Evolutionary conservation across 306 rosid species (phyloP).

Genomic region (Mimosa bimucronata): DNA sequence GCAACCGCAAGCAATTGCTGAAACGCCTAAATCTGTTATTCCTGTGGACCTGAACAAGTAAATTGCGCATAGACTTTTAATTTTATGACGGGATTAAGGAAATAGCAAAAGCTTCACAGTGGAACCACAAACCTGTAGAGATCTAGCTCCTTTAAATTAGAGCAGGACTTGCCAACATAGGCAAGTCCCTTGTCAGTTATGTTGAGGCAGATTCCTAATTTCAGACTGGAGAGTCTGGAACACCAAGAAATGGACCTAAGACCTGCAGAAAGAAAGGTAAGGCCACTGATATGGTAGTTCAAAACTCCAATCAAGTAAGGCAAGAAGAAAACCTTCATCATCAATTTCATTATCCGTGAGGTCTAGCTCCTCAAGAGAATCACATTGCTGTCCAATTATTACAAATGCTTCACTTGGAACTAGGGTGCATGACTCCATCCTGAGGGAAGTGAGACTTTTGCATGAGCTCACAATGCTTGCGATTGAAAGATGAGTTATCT

Average conservation of each 20-base stretch:
- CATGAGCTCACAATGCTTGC: slow-evolving; percentile 72
- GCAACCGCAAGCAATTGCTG: slow-evolving; percentile 78
- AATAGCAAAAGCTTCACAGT: slow-evolving; percentile 9
- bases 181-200: slow-evolving; percentile 77
- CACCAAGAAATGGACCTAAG: slow-evolving; percentile 70
- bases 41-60: slow-evolving; percentile 70
- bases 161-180: slow-evolving; percentile 69
- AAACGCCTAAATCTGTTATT: slow-evolving; percentile 76
- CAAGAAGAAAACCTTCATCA: slow-evolving; percentile 67
- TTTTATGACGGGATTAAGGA: slow-evolving; percentile 13
- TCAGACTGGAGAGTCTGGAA: slow-evolving; percentile 68
- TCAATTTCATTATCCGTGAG: slow-evolving; percentile 90
- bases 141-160: slow-evolving; percentile 82
- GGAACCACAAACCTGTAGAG: slow-evolving; percentile 73
- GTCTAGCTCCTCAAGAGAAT: slow-evolving; percentile 79
- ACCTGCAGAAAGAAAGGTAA: slow-evolving; percentile 58
- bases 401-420: slow-evolving; percentile 76
- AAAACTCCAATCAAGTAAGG: slow-evolving; percentile 17
- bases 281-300: slow-evolving; percentile 28
- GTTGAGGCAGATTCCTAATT: slow-evolving; percentile 88
- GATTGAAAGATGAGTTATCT: slow-evolving; percentile 72
- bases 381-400: slow-evolving; percentile 73
- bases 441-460: slow-evolving; percentile 69
- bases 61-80: slow-evolving; percentile 13
- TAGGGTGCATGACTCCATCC: slow-evolving; percentile 86